Evolutionary conservation across 371 early-diverging fungal species (phyloP).

Genomic region (Coemansia sp.): DNA sequence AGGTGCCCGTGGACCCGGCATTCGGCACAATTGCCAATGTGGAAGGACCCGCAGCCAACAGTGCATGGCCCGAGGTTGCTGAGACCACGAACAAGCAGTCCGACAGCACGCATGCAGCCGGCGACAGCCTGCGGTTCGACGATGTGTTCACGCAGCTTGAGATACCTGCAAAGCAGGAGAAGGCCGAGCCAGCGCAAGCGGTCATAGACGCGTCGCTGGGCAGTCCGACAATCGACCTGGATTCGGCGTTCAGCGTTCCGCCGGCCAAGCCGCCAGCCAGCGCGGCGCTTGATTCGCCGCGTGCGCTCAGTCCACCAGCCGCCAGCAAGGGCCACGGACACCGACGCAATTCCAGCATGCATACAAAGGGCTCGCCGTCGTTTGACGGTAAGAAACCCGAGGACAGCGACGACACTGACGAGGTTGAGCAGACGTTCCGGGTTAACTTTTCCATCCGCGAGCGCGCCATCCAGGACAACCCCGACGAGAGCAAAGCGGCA

Average conservation of each 20-base stretch:
- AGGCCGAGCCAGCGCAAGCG: not conserved
- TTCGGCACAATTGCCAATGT: too few species aligned
- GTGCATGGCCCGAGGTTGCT: too few species aligned
- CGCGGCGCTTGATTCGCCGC: not conserved
- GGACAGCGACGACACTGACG: constrained; percentile 2
- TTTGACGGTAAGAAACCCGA: not conserved
- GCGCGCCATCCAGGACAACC: constrained; percentile 42
- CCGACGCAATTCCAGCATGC: constrained; percentile 32
- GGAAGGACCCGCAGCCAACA: too few species aligned
- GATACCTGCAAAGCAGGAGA: not conserved
- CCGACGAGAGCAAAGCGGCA: constrained; percentile 46
- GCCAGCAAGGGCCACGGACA: constrained; percentile 1
- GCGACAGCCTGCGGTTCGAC: not conserved
- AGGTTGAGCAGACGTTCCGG: constrained; percentile 28
- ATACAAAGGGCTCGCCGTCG: constrained; percentile 1
- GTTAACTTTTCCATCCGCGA: constrained; percentile 50
- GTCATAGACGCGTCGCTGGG: not conserved
- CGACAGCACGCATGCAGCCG: not conserved
- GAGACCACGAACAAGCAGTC: too few species aligned
- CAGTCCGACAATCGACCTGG: constrained; percentile 21
- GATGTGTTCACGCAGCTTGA: constrained; percentile 12
- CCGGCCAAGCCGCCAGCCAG: not conserved
- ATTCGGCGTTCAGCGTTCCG: constrained; percentile 39
- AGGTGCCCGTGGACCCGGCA: too few species aligned
- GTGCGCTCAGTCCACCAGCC: too few species aligned